Conservation (phyloP, 2,329 filamentous ascomycete genomes). For the Exophiala oligosperma region DNA sequence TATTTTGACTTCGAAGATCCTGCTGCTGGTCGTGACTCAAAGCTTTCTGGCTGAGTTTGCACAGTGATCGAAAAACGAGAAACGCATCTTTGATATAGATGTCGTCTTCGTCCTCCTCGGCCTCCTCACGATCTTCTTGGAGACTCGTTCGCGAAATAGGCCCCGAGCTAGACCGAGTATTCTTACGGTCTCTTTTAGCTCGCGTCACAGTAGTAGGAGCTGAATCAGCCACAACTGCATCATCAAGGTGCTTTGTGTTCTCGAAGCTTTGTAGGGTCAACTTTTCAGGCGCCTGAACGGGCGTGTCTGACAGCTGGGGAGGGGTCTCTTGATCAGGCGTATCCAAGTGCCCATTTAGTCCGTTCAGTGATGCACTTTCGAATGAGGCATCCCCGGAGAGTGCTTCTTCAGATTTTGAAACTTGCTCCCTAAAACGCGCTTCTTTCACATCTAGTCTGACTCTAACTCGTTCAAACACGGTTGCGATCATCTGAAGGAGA, state of each 20-base stretch:
- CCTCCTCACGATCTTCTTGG: conserved; percentile 42
- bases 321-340: conserved; percentile 39
- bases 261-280: conserved; percentile 70
- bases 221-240: conserved; percentile 65
- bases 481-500: conserved; percentile 96
- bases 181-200: conserved; percentile 50
- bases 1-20: conserved; percentile 88
- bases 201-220: conserved; percentile 67
- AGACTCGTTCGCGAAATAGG: conserved; percentile 35
- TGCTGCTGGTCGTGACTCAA: conserved; percentile 87
- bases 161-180: conserved; percentile 47
- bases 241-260: conserved; percentile 65
- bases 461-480: conserved; percentile 94
- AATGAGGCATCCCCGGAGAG: conserved; percentile 22
- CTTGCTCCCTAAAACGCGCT: conserved; percentile 56
- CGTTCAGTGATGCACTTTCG: conserved; percentile 36
- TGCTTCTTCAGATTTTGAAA: conserved; percentile 32
- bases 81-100: conserved; percentile 97
- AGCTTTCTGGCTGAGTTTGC: conserved; percentile 92
- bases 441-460: conserved; percentile 84
- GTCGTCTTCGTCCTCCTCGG: conserved; percentile 71
- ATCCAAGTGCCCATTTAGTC: conserved; percentile 21
- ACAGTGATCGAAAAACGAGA: conserved; percentile 94
- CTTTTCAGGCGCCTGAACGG: conserved; percentile 46
- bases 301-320: conserved; percentile 50